These are phyloP conservation scores for Oemleria cerasiformis DNA, from an alignment of 306 rosid species.

Conservation along the genomic window DNA sequence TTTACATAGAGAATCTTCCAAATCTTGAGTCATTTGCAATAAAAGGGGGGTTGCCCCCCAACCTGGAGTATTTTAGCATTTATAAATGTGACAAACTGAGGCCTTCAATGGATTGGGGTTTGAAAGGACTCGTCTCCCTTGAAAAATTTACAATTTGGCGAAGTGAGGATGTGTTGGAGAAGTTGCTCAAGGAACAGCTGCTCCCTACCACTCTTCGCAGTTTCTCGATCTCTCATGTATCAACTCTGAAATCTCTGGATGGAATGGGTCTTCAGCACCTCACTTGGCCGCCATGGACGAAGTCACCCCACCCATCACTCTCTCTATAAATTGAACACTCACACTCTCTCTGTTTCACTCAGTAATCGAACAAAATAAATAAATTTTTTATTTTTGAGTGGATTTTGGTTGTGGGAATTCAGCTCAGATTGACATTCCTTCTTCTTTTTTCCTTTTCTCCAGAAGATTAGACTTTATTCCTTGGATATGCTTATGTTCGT, in stretches of 20 bases:
- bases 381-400: neutral
- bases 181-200: neutral
- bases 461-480: slow-evolving; percentile 41
- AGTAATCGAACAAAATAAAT: neutral
- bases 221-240: neutral
- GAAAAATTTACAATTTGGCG: neutral
- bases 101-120: neutral
- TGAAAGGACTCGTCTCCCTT: neutral
- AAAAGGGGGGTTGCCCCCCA: neutral
- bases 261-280: too few species aligned
- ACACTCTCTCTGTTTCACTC: neutral
- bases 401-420: neutral
- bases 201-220: neutral
- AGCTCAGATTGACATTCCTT: slow-evolving; percentile 43
- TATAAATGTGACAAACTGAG: neutral
- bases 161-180: neutral
- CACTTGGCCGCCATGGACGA: slow-evolving; percentile 99
- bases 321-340: neutral
- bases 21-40: neutral
- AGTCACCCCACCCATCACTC: slow-evolving; percentile 85
- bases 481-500: slow-evolving; percentile 88
- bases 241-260: neutral
- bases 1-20: neutral
- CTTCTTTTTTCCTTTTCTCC: slow-evolving; percentile 15
- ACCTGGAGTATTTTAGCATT: neutral